These are phyloP conservation scores for Ettlia oleoabundans DNA, from an alignment of 139 green algal species.

Conservation along the genomic window DNA sequence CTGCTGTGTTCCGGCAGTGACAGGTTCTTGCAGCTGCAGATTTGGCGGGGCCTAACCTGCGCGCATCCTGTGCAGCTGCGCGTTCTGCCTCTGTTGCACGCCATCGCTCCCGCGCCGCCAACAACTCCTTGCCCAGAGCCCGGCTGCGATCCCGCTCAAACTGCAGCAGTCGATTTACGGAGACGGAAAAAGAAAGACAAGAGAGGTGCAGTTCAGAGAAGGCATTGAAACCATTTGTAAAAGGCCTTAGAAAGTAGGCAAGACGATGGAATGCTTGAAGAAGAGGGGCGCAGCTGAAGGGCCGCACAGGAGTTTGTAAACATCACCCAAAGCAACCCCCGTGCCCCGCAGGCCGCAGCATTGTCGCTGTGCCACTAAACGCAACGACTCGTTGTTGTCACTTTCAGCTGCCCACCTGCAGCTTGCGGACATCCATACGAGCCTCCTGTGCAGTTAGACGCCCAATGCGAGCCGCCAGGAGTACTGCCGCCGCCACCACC, in stretches of 20 bases:
- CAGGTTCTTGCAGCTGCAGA: not conserved
- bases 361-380: not conserved
- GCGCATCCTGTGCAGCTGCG: slow-evolving; percentile 22
- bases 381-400: not conserved
- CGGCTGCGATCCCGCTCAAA: slow-evolving; percentile 35
- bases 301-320: not conserved
- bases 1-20: not conserved
- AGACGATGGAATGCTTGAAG: not conserved
- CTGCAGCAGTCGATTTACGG: not conserved
- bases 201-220: not conserved
- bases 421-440: slow-evolving; percentile 35
- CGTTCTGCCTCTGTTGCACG: slow-evolving; percentile 19
- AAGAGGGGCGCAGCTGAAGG: no score
- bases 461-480: slow-evolving; percentile 37
- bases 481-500: slow-evolving; percentile 30
- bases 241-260: not conserved
- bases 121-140: slow-evolving; percentile 36
- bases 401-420: slow-evolving; percentile 15
- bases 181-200: not conserved
- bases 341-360: not conserved
- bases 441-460: slow-evolving; percentile 33
- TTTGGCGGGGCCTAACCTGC: not conserved
- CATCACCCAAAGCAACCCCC: not conserved
- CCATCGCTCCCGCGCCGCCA: slow-evolving; percentile 21
- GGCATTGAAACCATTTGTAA: not conserved